A percentile compares a stretch with the other conserved stretches of the same genome.
Conservation (phyloP, 345 rosid species). For the Eutrema yunnanense region DNA sequence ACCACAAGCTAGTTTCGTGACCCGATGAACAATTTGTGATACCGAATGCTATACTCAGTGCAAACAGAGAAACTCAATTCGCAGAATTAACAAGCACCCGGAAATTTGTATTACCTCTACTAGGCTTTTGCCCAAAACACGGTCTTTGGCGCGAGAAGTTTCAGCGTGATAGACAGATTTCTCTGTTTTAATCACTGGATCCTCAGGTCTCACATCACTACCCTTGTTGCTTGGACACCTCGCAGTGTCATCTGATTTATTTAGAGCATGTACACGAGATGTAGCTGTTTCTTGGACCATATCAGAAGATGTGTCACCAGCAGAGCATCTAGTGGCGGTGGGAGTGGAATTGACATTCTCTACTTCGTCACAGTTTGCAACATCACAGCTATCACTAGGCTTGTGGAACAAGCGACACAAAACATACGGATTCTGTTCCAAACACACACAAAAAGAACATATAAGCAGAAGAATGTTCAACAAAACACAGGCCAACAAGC, state of each 20-base stretch:
- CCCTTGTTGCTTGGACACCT: slow-evolving; percentile 32
- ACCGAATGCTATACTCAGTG: background rate
- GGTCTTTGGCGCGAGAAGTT: slow-evolving; percentile 53
- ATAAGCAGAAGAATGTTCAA: background rate
- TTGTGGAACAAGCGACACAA: slow-evolving; percentile 82
- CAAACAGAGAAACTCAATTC: background rate
- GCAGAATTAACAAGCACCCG: background rate
- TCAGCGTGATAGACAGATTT: slow-evolving; percentile 35
- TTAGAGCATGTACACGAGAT: slow-evolving; percentile 18
- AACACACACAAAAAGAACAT: background rate
- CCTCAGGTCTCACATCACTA: slow-evolving; percentile 29
- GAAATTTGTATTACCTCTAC: slow-evolving; percentile 37
- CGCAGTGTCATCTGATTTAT: slow-evolving; percentile 27
- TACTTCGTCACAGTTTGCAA: slow-evolving; percentile 42
- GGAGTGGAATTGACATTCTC: slow-evolving; percentile 52
- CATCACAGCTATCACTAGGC: slow-evolving; percentile 45
- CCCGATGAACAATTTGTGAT: background rate
- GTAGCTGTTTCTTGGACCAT: slow-evolving; percentile 48
- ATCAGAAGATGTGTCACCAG: slow-evolving; percentile 60
- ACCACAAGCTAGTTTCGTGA: background rate
- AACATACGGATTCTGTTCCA: slow-evolving; percentile 60
- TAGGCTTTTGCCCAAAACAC: slow-evolving; percentile 30
- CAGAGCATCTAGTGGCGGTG: slow-evolving; percentile 46
- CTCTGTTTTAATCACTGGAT: slow-evolving; percentile 12
- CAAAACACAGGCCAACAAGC: background rate